phyloP scores from a whole-genome alignment of 805 yeast genomes.

The Suhomyces prunicola region DNA sequence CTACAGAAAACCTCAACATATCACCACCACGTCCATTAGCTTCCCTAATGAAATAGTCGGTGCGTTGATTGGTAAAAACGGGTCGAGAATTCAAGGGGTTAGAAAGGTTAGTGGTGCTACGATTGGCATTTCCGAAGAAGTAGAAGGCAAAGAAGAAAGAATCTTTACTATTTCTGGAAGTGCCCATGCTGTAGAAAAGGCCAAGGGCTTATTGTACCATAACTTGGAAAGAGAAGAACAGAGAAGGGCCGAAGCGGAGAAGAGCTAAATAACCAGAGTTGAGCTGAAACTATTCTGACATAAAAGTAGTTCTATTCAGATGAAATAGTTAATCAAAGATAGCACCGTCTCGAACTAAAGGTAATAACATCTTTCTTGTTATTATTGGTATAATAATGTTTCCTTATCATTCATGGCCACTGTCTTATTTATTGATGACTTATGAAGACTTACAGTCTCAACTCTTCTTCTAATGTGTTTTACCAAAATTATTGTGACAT shows the following conservation, averaged over 20 bases:
- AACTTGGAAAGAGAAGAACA: conserved; percentile 57
- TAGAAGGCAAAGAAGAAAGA: conserved; percentile 61
- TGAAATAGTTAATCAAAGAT: background rate
- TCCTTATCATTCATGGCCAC: background rate
- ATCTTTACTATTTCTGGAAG: conserved; percentile 69
- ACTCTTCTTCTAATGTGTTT: conserved; percentile 3
- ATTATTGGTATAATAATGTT: too few species aligned
- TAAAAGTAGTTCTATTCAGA: background rate
- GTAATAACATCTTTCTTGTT: too few species aligned
- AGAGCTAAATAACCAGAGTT: background rate
- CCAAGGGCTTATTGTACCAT: conserved; percentile 54
- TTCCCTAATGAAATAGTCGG: conserved; percentile 86
- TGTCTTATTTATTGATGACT: background rate
- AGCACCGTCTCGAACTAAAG: background rate
- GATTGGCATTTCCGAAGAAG: conserved; percentile 71
- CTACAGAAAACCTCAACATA: conserved; percentile 21
- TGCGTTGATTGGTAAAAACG: conserved; percentile 83
- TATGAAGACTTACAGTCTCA: background rate
- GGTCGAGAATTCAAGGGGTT: conserved; percentile 81
- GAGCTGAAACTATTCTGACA: background rate
- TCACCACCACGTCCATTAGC: conserved; percentile 40
- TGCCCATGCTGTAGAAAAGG: conserved; percentile 52
- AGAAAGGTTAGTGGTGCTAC: conserved; percentile 75
- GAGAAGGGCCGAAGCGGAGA: conserved; percentile 28
- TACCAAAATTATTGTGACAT: conserved; percentile 4